Conservation (phyloP, 306 rosid genomes). For the Castanospermum australe region DNA sequence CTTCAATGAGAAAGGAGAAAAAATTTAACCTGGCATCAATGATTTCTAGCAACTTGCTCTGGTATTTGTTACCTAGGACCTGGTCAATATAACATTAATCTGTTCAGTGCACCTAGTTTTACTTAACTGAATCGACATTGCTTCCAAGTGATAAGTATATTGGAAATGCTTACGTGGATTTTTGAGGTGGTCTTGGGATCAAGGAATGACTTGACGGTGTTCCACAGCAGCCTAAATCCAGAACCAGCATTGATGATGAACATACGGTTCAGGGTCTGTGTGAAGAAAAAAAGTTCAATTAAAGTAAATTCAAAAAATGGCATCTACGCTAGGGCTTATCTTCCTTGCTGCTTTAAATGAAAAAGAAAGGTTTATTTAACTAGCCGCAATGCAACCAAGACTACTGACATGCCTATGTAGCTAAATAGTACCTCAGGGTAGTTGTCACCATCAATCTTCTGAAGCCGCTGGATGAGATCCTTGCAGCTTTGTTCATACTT, state of each 20-base stretch:
- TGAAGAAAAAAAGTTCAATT: neutral
- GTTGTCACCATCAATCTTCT: conserved; percentile 94
- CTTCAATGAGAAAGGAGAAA: neutral
- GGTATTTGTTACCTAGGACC: conserved; percentile 95
- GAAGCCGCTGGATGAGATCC: conserved; percentile 82
- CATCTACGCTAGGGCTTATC: neutral
- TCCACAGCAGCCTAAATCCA: conserved; percentile 94
- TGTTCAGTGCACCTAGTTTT: conserved; percentile 30
- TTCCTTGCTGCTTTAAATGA: no score
- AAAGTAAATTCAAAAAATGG: neutral
- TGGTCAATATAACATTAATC: conserved; percentile 33
- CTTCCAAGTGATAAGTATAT: neutral
- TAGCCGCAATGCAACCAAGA: neutral
- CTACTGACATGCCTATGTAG: neutral
- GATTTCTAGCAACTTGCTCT: conserved; percentile 91
- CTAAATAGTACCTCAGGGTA: conserved; percentile 80
- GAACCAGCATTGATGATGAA: conserved; percentile 98
- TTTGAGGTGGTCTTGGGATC: conserved; percentile 92
- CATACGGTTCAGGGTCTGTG: conserved; percentile 83
- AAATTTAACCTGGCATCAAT: conserved; percentile 71
- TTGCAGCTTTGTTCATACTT: conserved; percentile 80
- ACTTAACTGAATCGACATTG: conserved; percentile 8
- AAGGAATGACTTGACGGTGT: conserved; percentile 82
- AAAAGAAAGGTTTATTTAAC: no score
- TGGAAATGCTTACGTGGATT: conserved; percentile 58